Percentiles rank a stretch among this genome's conserved stretches.
These are phyloP conservation scores for Colletotrichum viniferum DNA, from an alignment of 2,329 filamentous ascomycete species.

Conservation along the genomic window DNA sequence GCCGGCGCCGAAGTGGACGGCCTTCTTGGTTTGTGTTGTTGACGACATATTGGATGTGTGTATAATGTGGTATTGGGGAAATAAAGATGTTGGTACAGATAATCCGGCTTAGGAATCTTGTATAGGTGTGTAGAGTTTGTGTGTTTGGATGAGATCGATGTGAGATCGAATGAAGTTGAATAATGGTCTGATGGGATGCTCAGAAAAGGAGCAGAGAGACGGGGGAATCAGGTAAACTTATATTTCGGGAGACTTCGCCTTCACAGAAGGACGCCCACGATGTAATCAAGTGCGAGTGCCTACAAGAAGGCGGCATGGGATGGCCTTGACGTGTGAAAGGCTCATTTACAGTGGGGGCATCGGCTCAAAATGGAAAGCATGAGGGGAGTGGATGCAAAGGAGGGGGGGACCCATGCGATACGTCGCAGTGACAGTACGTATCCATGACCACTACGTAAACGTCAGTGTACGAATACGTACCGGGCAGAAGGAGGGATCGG, in stretches of 20 bases:
- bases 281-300: slow-evolving; percentile 6
- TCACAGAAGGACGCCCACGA: slow-evolving; percentile 15
- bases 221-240: slow-evolving; percentile 8
- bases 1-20: slow-evolving; percentile 84
- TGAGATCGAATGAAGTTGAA: background rate
- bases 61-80: background rate
- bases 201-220: accelerated
- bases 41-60: slow-evolving; percentile 41
- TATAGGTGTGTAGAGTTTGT: background rate
- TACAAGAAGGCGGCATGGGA: background rate
- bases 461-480: background rate
- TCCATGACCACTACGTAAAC: background rate
- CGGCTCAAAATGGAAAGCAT: slow-evolving; percentile 17
- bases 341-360: slow-evolving; percentile 13
- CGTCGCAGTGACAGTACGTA: background rate
- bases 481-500: background rate
- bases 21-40: slow-evolving; percentile 56
- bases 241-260: slow-evolving; percentile 11
- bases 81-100: background rate
- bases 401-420: slow-evolving; percentile 14
- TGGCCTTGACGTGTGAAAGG: slow-evolving; percentile 20
- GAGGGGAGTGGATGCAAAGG: slow-evolving; percentile 1
- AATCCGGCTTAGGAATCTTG: background rate
- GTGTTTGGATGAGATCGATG: background rate
- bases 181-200: background rate